Evolutionary conservation across 2,329 filamentous ascomycete species (phyloP).

Genomic region (Exophiala oligosperma): DNA sequence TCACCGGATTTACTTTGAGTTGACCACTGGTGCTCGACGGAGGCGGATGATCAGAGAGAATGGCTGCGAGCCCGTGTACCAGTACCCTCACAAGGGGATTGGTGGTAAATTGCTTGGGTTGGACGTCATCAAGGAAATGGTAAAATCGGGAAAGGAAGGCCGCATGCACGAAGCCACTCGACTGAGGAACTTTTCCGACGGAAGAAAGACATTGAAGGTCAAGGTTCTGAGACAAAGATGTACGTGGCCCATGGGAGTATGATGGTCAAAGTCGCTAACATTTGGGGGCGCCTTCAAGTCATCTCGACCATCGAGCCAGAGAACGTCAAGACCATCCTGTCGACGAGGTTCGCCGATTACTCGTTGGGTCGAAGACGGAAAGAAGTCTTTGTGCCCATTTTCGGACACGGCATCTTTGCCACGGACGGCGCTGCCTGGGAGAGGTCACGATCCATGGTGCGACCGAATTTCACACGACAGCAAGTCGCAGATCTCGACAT

Average conservation of each 20-base stretch:
- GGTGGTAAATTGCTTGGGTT: conserved; percentile 24
- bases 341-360: conserved; percentile 24
- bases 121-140: conserved; percentile 24
- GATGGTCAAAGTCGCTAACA: not conserved
- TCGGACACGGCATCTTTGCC: conserved; percentile 44
- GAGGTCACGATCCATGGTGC: conserved; percentile 42
- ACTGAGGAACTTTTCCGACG: conserved; percentile 18
- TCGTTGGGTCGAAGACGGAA: conserved; percentile 49
- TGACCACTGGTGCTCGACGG: conserved; percentile 23
- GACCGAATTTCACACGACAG: conserved; percentile 54
- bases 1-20: conserved; percentile 19
- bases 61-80: conserved; percentile 49
- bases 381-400: conserved; percentile 21
- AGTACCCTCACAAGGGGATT: conserved; percentile 50
- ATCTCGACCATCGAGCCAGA: conserved; percentile 44
- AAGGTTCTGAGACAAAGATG: conserved; percentile 1
- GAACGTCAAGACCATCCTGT: conserved; percentile 52
- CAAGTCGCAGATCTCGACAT: conserved; percentile 56
- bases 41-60: conserved; percentile 33
- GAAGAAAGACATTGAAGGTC: conserved; percentile 17
- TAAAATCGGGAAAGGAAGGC: conserved; percentile 19
- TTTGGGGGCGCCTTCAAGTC: not conserved
- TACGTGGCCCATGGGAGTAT: not conserved
- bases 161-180: conserved; percentile 21
- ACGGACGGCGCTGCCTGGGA: conserved; percentile 51